Evolutionary conservation across 1,284 basidiomycete species (phyloP), one percentile per base, ranked within the genome.

Genomic region (Coriolopsis trogii): DNA sequence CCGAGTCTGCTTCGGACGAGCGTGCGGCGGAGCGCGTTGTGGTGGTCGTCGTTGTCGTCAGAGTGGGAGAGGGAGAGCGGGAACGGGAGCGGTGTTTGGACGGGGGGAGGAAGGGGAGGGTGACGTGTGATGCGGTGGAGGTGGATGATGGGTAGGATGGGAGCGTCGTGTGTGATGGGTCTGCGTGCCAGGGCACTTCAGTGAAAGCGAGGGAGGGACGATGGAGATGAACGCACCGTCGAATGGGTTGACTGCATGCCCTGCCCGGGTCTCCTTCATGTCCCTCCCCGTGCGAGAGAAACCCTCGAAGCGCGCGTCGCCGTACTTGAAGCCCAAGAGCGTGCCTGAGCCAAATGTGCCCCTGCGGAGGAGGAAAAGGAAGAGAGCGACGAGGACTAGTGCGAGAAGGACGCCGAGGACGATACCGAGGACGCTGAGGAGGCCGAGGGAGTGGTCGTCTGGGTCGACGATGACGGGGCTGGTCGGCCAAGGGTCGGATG

Each of bases 381-480:
- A 41, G 6, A 41, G 16, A 6, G n/a, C 40, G 2, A 30, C 18
- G 26, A 12, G 23, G n/a, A 43, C 4, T 18, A 23, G 12, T 12
- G 10, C 41, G 18, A 43, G 20, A 16, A 21, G 6, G 36, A 12
- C 23, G 18, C 10, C 24, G 33, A 26, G 25, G 29, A 40, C 43
- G 31, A 33, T 42, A 7, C 53, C 48, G 10, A 20, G n/a, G 31
- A 30, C 12, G 31, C 43, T 37, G n/a, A 53, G 21, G 7, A 43
- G 7, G 21, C 41, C 23, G 13, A 31, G 50, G 1, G 42, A 15
- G 29, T 56, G n/a, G n/a, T n/a, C n/a, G n/a, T n/a, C n/a, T n/a
- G n/a, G n/a, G n/a, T n/a, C n/a, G n/a, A n/a, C n/a, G n/a, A n/a
- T n/a, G n/a, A n/a, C n/a, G n/a, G n/a, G n/a, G n/a, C n/a, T n/a